Base-by-base conservation (phyloP, 345 rosid species). In the Moricandia arvensis region DNA sequence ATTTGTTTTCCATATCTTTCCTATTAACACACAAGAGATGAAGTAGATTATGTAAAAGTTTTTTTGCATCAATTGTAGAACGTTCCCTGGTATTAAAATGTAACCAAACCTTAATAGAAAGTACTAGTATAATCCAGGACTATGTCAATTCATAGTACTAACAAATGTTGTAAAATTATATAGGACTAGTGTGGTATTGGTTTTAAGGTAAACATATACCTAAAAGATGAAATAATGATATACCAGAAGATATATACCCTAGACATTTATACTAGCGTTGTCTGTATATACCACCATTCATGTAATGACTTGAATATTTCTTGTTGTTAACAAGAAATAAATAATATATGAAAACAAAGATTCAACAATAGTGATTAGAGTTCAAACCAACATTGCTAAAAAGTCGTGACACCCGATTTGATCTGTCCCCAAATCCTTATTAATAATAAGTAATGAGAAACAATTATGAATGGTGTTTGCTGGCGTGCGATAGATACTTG, bases 401-500 rank as follows among this genome's bases (percentile, higher is more conserved):
- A 62, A 62, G 69, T 43, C 35, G 34, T 65, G 57, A 65, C 69
- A 43, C 24, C 35, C 49, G 13, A 26, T 65, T 35, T 8, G 45
- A 62, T 5, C 47, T 62, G 66, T 62, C 66, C 47, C 66, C 47
- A 62, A 60, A 31, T 31, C 35, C 62, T 10, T 58, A 30, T 13
- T 15, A 29, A 59, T 30, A n/a, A 61, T 33, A 13, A 34, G 3
- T 16, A 62, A 35, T 62, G 66, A 35, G 66, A 62, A 34, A 34
- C 27, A 62, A 35, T 11, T 5, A 7, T 43, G 24, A 26, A 65
- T 45, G 57, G 4, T 65, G 17, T 65, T 65, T 41, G 24, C 37
- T 65, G 24, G 21, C 34, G 12, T 43, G 13, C 21, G 35, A 65
- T 43, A 65, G 17, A 43, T 24, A 26, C 12, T 7, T 21, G 17